Evolutionary conservation across 306 rosid genomes (phyloP).

Genomic region (Ochetophila trinervis): DNA sequence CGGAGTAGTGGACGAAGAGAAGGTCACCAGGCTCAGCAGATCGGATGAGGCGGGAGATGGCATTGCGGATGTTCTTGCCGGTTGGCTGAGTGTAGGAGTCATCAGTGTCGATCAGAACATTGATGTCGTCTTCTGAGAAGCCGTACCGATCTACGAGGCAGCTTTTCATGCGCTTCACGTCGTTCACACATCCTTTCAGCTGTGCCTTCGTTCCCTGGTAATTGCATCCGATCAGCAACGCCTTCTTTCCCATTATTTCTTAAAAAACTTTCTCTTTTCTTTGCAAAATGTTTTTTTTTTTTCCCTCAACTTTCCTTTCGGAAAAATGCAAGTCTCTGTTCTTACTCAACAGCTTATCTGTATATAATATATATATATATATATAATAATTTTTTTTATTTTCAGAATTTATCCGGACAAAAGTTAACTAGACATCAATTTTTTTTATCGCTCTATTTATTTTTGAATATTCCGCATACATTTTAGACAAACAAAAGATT

Average conservation of each 20-base stretch:
- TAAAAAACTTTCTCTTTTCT: background rate
- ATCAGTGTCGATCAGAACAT: constrained; percentile 72
- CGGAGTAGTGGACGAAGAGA: constrained; percentile 76
- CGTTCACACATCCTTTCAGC: constrained; percentile 75
- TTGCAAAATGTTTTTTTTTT: too few species aligned
- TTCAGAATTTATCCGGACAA: too few species aligned
- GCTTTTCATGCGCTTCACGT: constrained; percentile 53
- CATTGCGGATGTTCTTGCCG: constrained; percentile 66
- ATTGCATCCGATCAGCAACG: constrained; percentile 78
- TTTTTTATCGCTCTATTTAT: too few species aligned
- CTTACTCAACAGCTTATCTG: too few species aligned
- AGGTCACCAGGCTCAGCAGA: constrained; percentile 56
- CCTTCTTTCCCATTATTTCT: constrained; percentile 56
- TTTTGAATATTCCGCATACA: too few species aligned
- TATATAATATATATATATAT: too few species aligned
- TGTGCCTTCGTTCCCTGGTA: constrained; percentile 73
- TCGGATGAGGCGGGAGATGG: constrained; percentile 47
- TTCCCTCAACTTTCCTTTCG: background rate
- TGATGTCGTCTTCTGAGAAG: constrained; percentile 48
- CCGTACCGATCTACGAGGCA: constrained; percentile 54
- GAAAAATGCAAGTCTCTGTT: too few species aligned
- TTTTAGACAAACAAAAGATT: too few species aligned
- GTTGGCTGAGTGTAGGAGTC: constrained; percentile 68
- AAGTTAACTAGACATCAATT: too few species aligned
- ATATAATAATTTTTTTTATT: too few species aligned